A percentile compares a stretch with the other conserved stretches of the same genome.
phyloP scores from a whole-genome alignment of 2,329 filamentous ascomycete species.

The Fusarium udum region DNA sequence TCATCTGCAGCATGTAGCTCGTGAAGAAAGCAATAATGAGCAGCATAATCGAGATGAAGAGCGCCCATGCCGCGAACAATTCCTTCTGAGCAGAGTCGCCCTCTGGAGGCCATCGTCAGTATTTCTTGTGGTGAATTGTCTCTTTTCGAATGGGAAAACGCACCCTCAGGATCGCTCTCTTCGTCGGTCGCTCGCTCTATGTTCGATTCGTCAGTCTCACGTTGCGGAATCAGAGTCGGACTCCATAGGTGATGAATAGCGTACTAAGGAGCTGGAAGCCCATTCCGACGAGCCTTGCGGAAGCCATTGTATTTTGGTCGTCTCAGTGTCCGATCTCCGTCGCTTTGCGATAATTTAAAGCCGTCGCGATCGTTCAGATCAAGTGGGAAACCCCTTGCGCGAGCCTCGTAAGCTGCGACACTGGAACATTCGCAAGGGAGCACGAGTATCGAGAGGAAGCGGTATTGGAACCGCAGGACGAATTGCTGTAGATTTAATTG shows the following conservation, averaged over 20 bases:
- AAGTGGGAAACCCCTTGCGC: conserved; percentile 39
- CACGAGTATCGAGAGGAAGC: neutral
- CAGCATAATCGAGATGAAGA: conserved; percentile 95
- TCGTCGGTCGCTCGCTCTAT: conserved; percentile 44
- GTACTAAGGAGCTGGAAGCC: conserved; percentile 48
- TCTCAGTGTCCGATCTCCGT: neutral
- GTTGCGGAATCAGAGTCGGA: neutral
- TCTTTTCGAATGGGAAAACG: conserved; percentile 10
- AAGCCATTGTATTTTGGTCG: conserved; percentile 31
- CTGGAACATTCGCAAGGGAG: conserved; percentile 36
- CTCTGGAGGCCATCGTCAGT: conserved; percentile 55
- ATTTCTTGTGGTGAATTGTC: neutral
- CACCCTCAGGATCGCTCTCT: conserved; percentile 50
- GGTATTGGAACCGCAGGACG: neutral
- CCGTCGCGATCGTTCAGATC: conserved; percentile 21
- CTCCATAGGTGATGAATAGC: conserved; percentile 10
- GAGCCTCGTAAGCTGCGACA: conserved; percentile 39
- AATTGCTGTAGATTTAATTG: neutral
- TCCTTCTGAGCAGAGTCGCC: conserved; percentile 90
- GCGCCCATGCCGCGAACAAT: conserved; percentile 93
- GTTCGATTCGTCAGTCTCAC: conserved; percentile 35
- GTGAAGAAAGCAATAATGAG: conserved; percentile 95
- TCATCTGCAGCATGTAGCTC: conserved; percentile 95
- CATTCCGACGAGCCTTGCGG: conserved; percentile 42
- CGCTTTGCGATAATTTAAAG: neutral